Conservation (phyloP, 2,329 filamentous ascomycete genomes). For the Alternaria rosae region DNA sequence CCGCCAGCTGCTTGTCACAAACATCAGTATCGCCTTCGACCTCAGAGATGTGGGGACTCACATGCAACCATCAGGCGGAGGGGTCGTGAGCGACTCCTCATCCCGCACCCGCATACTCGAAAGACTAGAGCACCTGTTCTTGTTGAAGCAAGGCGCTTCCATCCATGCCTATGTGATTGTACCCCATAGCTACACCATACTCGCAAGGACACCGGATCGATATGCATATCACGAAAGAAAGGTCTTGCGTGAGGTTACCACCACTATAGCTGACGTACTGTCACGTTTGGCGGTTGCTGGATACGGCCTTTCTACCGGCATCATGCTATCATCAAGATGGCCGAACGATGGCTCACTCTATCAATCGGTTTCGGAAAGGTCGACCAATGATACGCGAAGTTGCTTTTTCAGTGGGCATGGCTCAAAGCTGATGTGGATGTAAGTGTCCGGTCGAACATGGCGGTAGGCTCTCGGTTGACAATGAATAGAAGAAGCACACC, state of each 20-base stretch:
- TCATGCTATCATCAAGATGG: background rate
- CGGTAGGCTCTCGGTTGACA: background rate
- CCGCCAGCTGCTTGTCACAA: background rate
- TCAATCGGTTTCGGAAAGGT: background rate
- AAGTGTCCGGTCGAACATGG: background rate
- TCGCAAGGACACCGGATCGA: background rate
- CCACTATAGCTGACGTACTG: background rate
- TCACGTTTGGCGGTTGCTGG: background rate
- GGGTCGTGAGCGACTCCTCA: background rate
- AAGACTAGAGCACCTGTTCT: background rate
- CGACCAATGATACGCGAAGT: background rate
- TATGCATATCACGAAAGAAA: background rate
- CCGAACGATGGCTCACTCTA: background rate
- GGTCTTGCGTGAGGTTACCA: background rate
- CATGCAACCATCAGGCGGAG: background rate
- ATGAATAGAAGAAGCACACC: background rate
- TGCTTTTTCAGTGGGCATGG: background rate
- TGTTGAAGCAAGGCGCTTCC: background rate
- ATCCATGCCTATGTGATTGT: background rate
- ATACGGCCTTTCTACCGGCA: background rate
- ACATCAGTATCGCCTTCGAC: background rate
- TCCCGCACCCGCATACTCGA: background rate
- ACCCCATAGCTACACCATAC: background rate
- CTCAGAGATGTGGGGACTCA: background rate
- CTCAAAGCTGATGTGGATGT: background rate